Conservation (phyloP, 768 basidiomycete species). For the Hericium coralloides region DNA sequence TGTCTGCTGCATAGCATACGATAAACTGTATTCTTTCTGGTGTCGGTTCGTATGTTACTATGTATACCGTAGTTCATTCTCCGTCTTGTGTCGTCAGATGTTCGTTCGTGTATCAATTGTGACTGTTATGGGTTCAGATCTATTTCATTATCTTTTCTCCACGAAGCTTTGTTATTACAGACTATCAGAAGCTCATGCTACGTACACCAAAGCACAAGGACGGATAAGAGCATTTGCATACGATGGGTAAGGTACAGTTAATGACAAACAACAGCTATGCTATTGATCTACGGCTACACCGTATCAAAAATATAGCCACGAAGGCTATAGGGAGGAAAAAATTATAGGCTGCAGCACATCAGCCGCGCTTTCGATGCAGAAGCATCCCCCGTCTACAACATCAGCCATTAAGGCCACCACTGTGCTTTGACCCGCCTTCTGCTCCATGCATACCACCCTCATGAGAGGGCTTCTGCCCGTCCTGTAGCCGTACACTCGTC, state of each 20-base stretch:
- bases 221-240: too few relatives aligned
- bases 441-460: background rate
- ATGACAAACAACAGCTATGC: too few relatives aligned
- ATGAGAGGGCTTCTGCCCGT: too few relatives aligned
- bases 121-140: background rate
- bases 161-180: too few relatives aligned
- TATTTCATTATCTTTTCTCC: background rate
- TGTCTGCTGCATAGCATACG: conserved; percentile 11
- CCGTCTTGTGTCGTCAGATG: background rate
- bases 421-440: background rate
- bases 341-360: background rate
- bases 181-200: too few relatives aligned
- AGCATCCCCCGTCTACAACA: background rate
- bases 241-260: too few relatives aligned
- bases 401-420: background rate
- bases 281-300: too few relatives aligned
- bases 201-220: too few relatives aligned
- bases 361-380: background rate
- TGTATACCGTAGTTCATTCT: background rate
- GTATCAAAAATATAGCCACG: background rate
- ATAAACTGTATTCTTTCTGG: conserved; percentile 10
- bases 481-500: background rate
- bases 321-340: background rate
- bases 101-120: background rate
- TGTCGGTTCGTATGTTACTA: background rate